Base-by-base conservation (phyloP, 352 stramenopile species). In the Phytophthora aleatoria region DNA sequence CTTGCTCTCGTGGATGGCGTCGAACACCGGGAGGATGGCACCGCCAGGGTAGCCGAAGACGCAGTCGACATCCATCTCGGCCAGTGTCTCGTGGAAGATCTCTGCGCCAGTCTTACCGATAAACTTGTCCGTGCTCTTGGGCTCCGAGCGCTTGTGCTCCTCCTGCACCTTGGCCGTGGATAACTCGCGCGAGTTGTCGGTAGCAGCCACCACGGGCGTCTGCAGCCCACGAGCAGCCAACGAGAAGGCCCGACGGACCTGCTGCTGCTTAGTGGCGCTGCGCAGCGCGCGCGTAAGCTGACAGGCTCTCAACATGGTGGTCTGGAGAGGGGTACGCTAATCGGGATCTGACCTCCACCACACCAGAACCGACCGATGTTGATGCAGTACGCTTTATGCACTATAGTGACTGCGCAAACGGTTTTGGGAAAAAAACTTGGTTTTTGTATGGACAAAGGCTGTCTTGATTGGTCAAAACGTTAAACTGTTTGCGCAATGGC, bases 21-120 rank as follows among this genome's bases (percentile, higher is more conserved):
- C 95, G 53, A 98, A 92, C 31, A 98, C 85, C 20, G 95, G 95
- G 2, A 98, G 67, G 60, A 98, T 97, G 56, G 94, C 94, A 48
- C 95, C 95, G 26, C 93, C 95, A 0, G 93, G 96, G 76, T 98
- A 98, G 26, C 95, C 95, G 65, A 98, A 98, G 12, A 98, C 92
- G 48, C 90, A 89, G 50, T 96, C 77, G 3, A 98, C 91, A 43
- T 78, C 91, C 64, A 98, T 78, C 59, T 98, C 91, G 0, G 88
- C 75, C 27, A 98, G 83, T 65, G 95, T 98, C 70, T 94, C 85
- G 78, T 98, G 96, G 67, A 98, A 97, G 67, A 98, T 97, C 67
- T 97, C 86, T 35, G 93, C 95, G 63, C 92, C 95, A 5, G 90
- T 97, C 64, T 98, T 92, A 64, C 91, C 91, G 43, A 96, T 85